Percentiles rank a stretch among this genome's conserved stretches.
Conservation (phyloP, 2,329 filamentous ascomycete species). For the Thelonectria discophora region DNA sequence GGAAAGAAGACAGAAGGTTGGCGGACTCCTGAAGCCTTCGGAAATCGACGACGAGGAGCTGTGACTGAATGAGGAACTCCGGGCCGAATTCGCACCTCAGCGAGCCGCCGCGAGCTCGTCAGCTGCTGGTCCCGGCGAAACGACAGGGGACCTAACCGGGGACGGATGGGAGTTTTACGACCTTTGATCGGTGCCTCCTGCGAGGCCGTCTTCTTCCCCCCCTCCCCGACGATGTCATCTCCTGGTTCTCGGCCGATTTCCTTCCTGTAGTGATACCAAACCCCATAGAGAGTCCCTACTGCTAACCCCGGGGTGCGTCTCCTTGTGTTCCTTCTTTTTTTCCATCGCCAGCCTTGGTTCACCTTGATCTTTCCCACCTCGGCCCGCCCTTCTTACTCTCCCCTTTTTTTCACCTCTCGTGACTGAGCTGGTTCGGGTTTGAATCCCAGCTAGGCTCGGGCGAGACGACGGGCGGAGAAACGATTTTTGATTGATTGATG, state of each 20-base stretch:
- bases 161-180: slow-evolving; percentile 76
- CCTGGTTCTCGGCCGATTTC: slow-evolving; percentile 35
- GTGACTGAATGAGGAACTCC: slow-evolving; percentile 80
- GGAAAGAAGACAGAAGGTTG: slow-evolving; percentile 92
- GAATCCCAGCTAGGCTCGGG: slow-evolving; percentile 10
- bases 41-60: slow-evolving; percentile 91
- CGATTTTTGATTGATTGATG: slow-evolving; percentile 21
- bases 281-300: slow-evolving; percentile 41
- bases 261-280: slow-evolving; percentile 46
- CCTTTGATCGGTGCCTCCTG: slow-evolving; percentile 50
- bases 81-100: slow-evolving; percentile 65
- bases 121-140: slow-evolving; percentile 38
- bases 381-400: slow-evolving; percentile 9
- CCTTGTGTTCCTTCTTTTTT: slow-evolving; percentile 22
- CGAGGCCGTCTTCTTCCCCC: slow-evolving; percentile 7
- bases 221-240: slow-evolving; percentile 12
- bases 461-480: background rate
- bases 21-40: slow-evolving; percentile 95
- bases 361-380: slow-evolving; percentile 7
- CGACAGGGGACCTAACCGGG: slow-evolving; percentile 40
- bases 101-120: slow-evolving; percentile 34
- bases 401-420: background rate
- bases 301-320: slow-evolving; percentile 29
- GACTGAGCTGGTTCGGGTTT: slow-evolving; percentile 5
- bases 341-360: slow-evolving; percentile 10